Conservation (phyloP, 345 rosid genomes). For the Punica granatum region DNA sequence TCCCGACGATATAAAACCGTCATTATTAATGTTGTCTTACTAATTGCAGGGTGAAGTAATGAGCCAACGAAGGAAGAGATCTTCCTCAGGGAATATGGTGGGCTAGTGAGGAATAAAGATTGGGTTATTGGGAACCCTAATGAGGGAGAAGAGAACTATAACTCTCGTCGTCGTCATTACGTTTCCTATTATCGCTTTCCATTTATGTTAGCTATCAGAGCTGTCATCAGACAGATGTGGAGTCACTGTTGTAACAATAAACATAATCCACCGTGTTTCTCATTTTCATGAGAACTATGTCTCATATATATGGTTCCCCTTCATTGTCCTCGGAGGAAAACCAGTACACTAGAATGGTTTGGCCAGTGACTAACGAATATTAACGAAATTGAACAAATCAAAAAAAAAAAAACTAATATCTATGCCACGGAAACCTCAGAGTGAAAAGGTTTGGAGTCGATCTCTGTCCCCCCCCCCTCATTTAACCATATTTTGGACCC, state of each 20-base stretch:
- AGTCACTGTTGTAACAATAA: background rate
- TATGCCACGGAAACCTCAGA: too few species aligned
- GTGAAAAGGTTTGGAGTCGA: too few species aligned
- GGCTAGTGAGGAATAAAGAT: background rate
- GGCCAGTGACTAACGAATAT: too few species aligned
- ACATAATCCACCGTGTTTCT: background rate
- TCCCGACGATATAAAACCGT: too few species aligned
- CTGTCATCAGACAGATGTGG: background rate
- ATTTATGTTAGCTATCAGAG: too few species aligned
- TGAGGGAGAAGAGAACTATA: background rate
- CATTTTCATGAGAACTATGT: background rate
- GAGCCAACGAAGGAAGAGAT: background rate
- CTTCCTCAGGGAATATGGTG: background rate
- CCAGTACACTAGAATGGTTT: too few species aligned
- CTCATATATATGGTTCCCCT: too few species aligned
- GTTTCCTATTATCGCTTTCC: background rate
- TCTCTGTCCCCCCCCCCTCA: too few species aligned
- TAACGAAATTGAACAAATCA: too few species aligned
- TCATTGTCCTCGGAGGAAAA: too few species aligned
- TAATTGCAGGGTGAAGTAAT: background rate
- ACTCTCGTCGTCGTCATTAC: background rate
- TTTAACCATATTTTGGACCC: too few species aligned
- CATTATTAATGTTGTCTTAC: background rate
- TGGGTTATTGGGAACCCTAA: background rate
- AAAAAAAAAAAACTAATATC: too few species aligned